phyloP scores from a whole-genome alignment of 305 asterid species.

The Ajuga reptans region DNA sequence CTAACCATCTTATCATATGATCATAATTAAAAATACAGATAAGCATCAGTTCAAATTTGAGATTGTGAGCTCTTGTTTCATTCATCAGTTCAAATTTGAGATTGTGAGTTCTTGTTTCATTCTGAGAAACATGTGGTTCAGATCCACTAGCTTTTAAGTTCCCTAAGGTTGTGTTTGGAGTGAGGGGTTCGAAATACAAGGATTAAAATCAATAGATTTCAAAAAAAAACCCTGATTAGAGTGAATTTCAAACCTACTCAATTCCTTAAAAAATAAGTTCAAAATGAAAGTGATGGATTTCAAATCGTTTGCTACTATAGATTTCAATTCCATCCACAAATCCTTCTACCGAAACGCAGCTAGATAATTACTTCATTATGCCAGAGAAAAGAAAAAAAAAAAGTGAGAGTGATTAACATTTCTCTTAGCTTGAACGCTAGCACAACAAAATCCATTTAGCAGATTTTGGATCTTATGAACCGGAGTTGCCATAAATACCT shows the following conservation, averaged over 20 bases:
- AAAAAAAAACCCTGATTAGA: neutral
- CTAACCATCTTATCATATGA: neutral
- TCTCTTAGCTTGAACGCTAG: neutral
- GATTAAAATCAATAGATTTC: no score
- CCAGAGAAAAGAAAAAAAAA: neutral
- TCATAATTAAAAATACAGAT: neutral
- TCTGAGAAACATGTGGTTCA: neutral
- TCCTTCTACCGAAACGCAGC: neutral
- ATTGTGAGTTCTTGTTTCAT: neutral
- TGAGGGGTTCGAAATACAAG: neutral
- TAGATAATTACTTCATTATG: neutral
- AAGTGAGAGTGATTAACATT: neutral
- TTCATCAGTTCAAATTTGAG: neutral
- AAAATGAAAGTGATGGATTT: neutral
- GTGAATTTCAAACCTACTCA: neutral
- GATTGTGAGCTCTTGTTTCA: neutral
- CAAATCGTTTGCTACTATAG: neutral
- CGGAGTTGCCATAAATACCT: conserved; percentile 34
- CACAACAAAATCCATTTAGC: neutral
- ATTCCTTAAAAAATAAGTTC: neutral
- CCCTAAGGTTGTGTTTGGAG: neutral
- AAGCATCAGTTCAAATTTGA: neutral
- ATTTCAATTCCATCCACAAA: neutral
- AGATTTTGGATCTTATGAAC: neutral
- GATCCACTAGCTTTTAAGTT: conserved; percentile 6